Percentiles rank a stretch among this genome's conserved stretches.
Conservation (phyloP, 2,329 filamentous ascomycete species). For the Lasiodiplodia sp. region DNA sequence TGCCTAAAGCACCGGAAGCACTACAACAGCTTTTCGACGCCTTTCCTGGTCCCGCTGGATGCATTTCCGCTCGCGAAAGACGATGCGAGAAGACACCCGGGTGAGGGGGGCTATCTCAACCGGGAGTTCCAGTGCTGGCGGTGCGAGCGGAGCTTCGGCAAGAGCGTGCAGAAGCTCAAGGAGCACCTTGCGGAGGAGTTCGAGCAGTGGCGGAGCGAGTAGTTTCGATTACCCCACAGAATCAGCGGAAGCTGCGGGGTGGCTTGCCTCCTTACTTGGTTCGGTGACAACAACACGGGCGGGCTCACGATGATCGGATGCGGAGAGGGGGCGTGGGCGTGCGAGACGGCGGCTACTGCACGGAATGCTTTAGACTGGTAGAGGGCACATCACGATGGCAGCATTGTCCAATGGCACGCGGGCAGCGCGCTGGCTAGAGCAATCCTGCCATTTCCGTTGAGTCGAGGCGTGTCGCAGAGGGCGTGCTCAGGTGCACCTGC, state of each 20-base stretch:
- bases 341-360: slow-evolving; percentile 16
- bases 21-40: slow-evolving; percentile 89
- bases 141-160: slow-evolving; percentile 76
- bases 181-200: slow-evolving; percentile 78
- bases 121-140: slow-evolving; percentile 82
- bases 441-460: slow-evolving; percentile 15
- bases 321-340: slow-evolving; percentile 5
- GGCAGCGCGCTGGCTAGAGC: slow-evolving; percentile 12
- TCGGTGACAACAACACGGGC: slow-evolving; percentile 8
- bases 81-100: slow-evolving; percentile 68
- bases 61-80: slow-evolving; percentile 77
- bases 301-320: slow-evolving; percentile 4
- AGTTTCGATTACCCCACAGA: slow-evolving; percentile 27
- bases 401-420: slow-evolving; percentile 3
- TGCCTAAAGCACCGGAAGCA: slow-evolving; percentile 82
- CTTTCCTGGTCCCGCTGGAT: slow-evolving; percentile 79
- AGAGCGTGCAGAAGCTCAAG: slow-evolving; percentile 77
- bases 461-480: background rate
- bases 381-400: slow-evolving; percentile 4
- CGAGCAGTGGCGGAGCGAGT: slow-evolving; percentile 74
- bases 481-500: slow-evolving; percentile 9
- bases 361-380: slow-evolving; percentile 18
- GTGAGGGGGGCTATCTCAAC: slow-evolving; percentile 65
- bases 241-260: slow-evolving; percentile 14
- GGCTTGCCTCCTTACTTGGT: slow-evolving; percentile 20